Evolutionary conservation across 768 basidiomycete species (phyloP), one percentile per base, ranked within the genome.

Genomic region (Peribolospora baueri): DNA sequence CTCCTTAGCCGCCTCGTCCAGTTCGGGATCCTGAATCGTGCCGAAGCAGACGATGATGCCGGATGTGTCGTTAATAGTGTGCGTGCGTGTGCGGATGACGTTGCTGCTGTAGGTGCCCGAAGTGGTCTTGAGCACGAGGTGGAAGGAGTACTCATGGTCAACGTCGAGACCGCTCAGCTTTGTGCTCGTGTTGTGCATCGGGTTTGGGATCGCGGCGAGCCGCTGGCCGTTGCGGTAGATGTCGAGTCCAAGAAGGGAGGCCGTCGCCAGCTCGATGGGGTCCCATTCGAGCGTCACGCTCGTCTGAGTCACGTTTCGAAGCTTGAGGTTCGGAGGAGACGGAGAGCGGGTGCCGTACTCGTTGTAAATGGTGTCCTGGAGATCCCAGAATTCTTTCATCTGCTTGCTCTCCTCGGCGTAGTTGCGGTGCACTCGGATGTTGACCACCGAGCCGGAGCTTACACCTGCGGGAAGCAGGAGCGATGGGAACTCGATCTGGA

Each of bases 231-330:
- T 95, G 61, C 83, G 79, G 72, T 86, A 91, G 61, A 97, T 85
- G 62, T 91, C 87, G 39, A 98, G 73, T 0, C 82, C 82, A 56
- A 90, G 77, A 37, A 95, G 70, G 63, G 82, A 82, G 9, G 88
- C 78, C 0, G 79, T 82, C 0, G 87, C 93, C 11, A 97, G 76
- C 54, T 83, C 70, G 14, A 97, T 69, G 42, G 76, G 66, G 3
- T 85, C 82, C 93, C 93, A 98, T 71, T 98, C 90, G 25, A 98
- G 75, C 2, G 88, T 90, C 3, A 90, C 86, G 7, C 83, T 88
- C 1, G 93, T 98, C 72, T 98, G 93, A 0, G 93, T 97, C 51
- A 85, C 78, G 63, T 93, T 88, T 48, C 90, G 79, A 14, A 97
- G 75, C 79, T 87, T 73, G 13, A 98, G 73, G 48, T 79, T 68